phyloP scores from a whole-genome alignment of 495 filamentous ascomycete species.

The Aspergillus kassunensis region DNA sequence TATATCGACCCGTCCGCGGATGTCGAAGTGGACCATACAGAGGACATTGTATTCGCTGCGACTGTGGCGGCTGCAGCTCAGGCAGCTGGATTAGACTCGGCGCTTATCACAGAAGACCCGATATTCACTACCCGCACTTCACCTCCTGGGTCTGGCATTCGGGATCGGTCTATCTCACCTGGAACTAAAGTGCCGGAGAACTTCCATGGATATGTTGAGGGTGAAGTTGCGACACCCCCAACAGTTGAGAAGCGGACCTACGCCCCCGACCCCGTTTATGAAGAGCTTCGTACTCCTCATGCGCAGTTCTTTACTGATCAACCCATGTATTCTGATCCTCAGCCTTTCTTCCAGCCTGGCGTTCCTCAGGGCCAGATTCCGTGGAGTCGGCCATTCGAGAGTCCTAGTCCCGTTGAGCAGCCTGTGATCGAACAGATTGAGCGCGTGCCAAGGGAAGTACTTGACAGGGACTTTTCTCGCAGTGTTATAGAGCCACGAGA shows the following conservation, averaged over 20 bases:
- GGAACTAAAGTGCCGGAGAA: constrained; percentile 39
- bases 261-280: no score
- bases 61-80: constrained; percentile 65
- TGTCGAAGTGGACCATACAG: constrained; percentile 23
- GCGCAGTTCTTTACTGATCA: constrained; percentile 20
- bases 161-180: constrained; percentile 38
- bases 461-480: background rate
- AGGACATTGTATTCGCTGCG: constrained; percentile 66
- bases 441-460: constrained; percentile 2
- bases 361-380: constrained; percentile 6
- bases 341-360: constrained; percentile 1
- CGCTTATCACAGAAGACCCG: constrained; percentile 64
- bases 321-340: constrained; percentile 21
- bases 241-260: background rate
- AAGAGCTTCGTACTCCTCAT: no score
- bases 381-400: background rate
- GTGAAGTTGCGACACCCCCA: constrained; percentile 24
- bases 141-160: constrained; percentile 56
- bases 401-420: constrained; percentile 25
- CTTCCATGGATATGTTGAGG: constrained; percentile 32
- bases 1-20: constrained; percentile 16
- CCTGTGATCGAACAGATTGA: constrained; percentile 30
- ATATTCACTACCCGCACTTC: constrained; percentile 60
- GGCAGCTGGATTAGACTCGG: constrained; percentile 65
- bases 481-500: background rate